Conservation (phyloP, 805 yeast species). For the Maudiozyma saulgeensis region DNA sequence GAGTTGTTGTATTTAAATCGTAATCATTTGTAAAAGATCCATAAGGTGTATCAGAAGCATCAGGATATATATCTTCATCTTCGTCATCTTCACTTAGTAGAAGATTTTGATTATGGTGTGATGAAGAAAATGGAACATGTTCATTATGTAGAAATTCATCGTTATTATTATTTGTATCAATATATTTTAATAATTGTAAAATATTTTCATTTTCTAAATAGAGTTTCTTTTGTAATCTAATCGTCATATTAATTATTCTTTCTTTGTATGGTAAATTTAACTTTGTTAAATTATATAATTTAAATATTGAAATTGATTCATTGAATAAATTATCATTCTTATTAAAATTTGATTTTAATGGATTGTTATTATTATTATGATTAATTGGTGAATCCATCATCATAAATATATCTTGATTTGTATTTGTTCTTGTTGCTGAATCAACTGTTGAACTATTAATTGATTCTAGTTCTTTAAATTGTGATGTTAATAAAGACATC, state of each 20-base stretch:
- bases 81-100: too few relatives aligned
- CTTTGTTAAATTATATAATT: conserved; percentile 68
- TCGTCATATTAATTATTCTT: conserved; percentile 75
- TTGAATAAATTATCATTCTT: not conserved
- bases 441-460: not conserved
- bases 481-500: not conserved
- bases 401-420: not conserved
- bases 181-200: not conserved
- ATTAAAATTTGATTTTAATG: not conserved
- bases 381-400: not conserved
- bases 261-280: conserved; percentile 64
- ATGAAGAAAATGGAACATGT: not conserved
- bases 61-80: too few relatives aligned
- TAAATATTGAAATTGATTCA: conserved; percentile 42
- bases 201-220: not conserved
- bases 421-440: not conserved
- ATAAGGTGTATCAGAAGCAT: not conserved
- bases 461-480: not conserved
- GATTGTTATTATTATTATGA: not conserved
- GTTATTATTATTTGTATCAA: not conserved
- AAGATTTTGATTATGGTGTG: not conserved
- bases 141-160: not conserved
- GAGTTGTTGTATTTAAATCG: not conserved
- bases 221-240: conserved; percentile 42
- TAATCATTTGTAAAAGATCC: conserved; percentile 2